phyloP scores from a whole-genome alignment of 441 rosid species.

The Rhodomyrtus psidioides region DNA sequence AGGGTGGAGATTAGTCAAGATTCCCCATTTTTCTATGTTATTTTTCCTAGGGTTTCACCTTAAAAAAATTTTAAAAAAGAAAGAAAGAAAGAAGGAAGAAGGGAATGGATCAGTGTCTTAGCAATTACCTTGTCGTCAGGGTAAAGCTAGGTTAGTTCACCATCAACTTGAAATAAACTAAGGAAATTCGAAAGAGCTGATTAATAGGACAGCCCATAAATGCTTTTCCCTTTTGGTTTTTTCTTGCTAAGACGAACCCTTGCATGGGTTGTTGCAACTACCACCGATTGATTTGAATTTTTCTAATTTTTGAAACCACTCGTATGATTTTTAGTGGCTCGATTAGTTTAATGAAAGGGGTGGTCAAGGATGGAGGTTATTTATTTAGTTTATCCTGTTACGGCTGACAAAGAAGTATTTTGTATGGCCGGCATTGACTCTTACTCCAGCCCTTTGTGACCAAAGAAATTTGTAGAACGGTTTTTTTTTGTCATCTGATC shows the following conservation, averaged over 20 bases:
- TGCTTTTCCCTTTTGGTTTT: background rate
- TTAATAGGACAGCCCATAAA: background rate
- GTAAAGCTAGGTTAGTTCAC: background rate
- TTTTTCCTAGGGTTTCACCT: background rate
- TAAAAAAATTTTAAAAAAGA: background rate
- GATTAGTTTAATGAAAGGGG: background rate
- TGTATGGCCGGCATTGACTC: background rate
- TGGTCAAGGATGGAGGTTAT: background rate
- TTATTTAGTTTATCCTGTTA: background rate
- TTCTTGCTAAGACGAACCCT: background rate
- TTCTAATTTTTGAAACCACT: background rate
- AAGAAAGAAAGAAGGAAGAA: background rate
- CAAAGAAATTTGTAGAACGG: background rate
- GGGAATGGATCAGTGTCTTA: background rate
- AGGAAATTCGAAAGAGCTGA: background rate
- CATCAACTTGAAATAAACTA: background rate
- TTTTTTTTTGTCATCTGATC: background rate
- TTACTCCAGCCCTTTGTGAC: background rate
- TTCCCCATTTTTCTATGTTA: background rate
- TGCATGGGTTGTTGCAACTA: background rate
- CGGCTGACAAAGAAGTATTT: background rate
- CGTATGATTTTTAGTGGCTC: background rate
- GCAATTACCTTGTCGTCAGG: background rate
- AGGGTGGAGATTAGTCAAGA: background rate
- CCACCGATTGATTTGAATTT: background rate